A percentile compares a stretch with the other conserved stretches of the same genome.
phyloP scores from a whole-genome alignment of 1,284 basidiomycete species.

The Apiotrichum porosum region DNA sequence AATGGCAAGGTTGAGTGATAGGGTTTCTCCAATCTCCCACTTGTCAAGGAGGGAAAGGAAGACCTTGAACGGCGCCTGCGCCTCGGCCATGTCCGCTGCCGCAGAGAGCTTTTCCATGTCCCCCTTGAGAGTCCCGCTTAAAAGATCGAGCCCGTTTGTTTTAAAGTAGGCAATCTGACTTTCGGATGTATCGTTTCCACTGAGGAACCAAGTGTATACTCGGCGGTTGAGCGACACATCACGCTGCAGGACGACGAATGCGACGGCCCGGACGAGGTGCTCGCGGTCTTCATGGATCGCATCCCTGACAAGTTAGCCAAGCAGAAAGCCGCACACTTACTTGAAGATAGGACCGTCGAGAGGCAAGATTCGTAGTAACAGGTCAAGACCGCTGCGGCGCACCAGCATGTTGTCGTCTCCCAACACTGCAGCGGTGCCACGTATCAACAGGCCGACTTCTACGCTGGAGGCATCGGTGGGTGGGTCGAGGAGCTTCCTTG shows the following conservation, averaged over 20 bases:
- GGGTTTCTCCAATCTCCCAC: constrained; percentile 83
- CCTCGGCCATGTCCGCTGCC: constrained; percentile 65
- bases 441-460: constrained; percentile 86
- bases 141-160: constrained; percentile 62
- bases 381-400: constrained; percentile 71
- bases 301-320: constrained; percentile 30
- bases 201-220: constrained; percentile 88
- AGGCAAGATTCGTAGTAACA: constrained; percentile 68
- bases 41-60: constrained; percentile 93
- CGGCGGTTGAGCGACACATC: constrained; percentile 91
- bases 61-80: constrained; percentile 81
- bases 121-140: constrained; percentile 55
- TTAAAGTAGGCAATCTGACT: constrained; percentile 67
- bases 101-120: constrained; percentile 62
- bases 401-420: constrained; percentile 87
- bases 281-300: constrained; percentile 59
- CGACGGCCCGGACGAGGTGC: constrained; percentile 72
- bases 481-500: constrained; percentile 62
- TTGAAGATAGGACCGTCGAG: constrained; percentile 66
- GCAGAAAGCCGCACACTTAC: constrained; percentile 30
- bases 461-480: constrained; percentile 51
- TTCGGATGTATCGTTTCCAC: constrained; percentile 69
- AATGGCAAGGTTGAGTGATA: constrained; percentile 73
- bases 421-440: constrained; percentile 81
- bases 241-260: constrained; percentile 77